Base-by-base conservation (phyloP, 2,329 filamentous ascomycete species). In the Verticillium zaregamsianum region DNA sequence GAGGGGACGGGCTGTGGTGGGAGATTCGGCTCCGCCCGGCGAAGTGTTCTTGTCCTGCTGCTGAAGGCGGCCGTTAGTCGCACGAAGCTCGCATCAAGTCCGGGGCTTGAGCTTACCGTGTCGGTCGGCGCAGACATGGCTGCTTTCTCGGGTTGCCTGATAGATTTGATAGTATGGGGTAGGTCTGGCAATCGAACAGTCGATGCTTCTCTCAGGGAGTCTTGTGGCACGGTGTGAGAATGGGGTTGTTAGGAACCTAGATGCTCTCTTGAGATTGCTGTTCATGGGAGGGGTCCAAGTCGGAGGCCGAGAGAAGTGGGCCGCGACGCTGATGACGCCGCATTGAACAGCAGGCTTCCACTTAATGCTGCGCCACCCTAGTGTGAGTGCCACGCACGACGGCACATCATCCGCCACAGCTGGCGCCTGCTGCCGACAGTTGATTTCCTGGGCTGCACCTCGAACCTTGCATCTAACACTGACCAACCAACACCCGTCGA, bases 1-100 rank as follows among this genome's bases (percentile, higher is more conserved):
- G 71, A 89, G 80, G 8, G 87, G 86, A 68, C 81, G 78, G 60
- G 82, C 86, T 55, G 87, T 90, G 12, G 87, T 89, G 11, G 87
- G 87, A 56, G 87, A 89, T 75, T 90, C 87, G 40, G 86, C 83
- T 63, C 73, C 81, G 60, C 73, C 72, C 60, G 76, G 74, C 33
- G 72, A 69, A 39, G 45, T 32, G 54, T 32, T 33, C 31, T 55
- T 55, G 54, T 55, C 54, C 54, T 55, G 17, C 11, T 55, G n/a
- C 6, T 14, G 14, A 5, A 55, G 25, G 14, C 54, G 60, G 45
- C 49, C 45, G 65, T 64, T 60, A 64, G 64, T 58, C 58, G 52
- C 56, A 56, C 54, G 54, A 61, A 63, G 58, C 62, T 62, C 45
- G 65, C 64, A 65, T 66, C 60, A 65, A 63, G 25, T 61, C 63